phyloP scores from a whole-genome alignment of 2,329 filamentous ascomycete species.

The Alternaria angustiovoidea region DNA sequence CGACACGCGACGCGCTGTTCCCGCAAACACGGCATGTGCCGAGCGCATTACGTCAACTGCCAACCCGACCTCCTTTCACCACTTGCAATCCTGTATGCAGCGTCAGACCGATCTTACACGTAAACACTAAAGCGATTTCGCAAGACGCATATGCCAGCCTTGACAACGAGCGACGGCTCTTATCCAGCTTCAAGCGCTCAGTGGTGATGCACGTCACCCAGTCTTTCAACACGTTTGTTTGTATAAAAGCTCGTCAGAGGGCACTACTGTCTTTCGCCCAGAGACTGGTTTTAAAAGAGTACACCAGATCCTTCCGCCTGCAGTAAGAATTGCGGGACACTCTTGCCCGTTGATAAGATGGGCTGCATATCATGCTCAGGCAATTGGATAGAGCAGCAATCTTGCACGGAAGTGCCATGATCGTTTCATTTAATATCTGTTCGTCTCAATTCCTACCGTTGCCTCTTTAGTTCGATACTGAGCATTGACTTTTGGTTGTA shows the following conservation, averaged over 20 bases:
- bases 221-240: background rate
- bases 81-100: background rate
- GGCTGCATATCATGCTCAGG: background rate
- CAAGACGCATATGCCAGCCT: background rate
- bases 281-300: background rate
- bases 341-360: background rate
- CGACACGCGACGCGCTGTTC: background rate
- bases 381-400: background rate
- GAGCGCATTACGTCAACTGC: background rate
- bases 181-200: background rate
- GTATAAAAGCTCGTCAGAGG: background rate
- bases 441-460: background rate
- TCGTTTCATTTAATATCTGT: background rate
- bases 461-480: background rate
- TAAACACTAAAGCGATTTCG: background rate
- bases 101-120: background rate
- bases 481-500: background rate
- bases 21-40: background rate
- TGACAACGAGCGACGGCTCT: background rate
- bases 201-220: background rate
- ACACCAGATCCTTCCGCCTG: background rate
- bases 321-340: background rate
- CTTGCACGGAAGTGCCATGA: background rate
- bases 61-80: background rate
- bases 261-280: background rate